Conservation (phyloP, 257 asterid genomes). For the Solanum chiquidenum region DNA sequence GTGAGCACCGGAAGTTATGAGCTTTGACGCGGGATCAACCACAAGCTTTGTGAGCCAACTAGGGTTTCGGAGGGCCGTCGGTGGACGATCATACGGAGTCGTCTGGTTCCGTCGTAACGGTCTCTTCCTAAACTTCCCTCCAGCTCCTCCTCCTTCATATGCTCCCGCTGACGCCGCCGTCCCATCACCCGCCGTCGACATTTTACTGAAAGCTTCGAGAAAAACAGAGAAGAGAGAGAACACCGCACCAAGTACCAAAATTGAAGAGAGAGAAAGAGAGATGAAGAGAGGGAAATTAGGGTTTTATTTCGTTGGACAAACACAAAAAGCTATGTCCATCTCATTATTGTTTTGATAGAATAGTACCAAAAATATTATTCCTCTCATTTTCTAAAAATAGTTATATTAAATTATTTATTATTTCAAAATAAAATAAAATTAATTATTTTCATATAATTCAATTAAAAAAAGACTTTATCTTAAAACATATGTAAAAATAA, state of each 20-base stretch:
- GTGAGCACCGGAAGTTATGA: conserved; percentile 54
- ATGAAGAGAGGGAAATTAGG: conserved; percentile 28
- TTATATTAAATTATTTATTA: neutral
- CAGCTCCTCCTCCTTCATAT: conserved; percentile 46
- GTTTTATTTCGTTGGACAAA: conserved; percentile 13
- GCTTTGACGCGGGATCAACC: conserved; percentile 77
- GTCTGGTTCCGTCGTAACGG: conserved; percentile 38
- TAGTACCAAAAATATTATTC: neutral
- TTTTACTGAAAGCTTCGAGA: conserved; percentile 16
- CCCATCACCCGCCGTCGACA: conserved; percentile 68
- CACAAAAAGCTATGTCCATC: neutral
- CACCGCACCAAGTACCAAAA: neutral
- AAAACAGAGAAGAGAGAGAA: neutral
- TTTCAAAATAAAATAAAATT: neutral
- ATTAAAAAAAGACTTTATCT: neutral
- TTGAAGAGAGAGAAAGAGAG: neutral
- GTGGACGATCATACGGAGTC: conserved; percentile 87
- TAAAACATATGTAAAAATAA: no score
- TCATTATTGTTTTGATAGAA: neutral
- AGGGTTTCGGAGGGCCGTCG: conserved; percentile 28
- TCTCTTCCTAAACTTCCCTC: conserved; percentile 70
- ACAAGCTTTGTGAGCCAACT: conserved; percentile 71
- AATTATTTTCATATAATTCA: neutral
- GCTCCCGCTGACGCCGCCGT: conserved; percentile 29
- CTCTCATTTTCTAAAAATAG: neutral